Evolutionary conservation across 192 early-diverging fungal genomes (phyloP), one percentile per base, ranked within the genome.

Genomic region (Umbelopsis vinacea): DNA sequence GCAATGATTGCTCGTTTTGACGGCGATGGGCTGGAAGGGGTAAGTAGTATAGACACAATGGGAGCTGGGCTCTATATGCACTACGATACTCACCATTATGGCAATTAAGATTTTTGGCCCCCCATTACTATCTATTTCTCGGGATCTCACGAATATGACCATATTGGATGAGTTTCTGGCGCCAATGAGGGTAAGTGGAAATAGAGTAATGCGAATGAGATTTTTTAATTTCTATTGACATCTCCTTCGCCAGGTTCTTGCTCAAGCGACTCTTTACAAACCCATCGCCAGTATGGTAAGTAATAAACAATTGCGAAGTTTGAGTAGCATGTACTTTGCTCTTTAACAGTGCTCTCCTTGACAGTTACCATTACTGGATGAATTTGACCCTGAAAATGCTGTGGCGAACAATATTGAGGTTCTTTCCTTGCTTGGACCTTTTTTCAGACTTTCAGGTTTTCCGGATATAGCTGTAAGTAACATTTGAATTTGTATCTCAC

Each of bases 391-490:
- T 11, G 53, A 79, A 6, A 79, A 85, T 70, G 68, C 76, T 0
- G 80, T 76, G 8, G 88, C 91, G 0, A 77, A 77, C 26, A 82
- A 71, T 23, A 74, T 93, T 17, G 92, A 93, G 70, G 67, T 86
- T 4, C 53, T 85, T 12, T 88, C 91, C n/a, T 75, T 94, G 37
- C 79, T 96, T 0, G 94, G 94, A 3, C 92, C 90, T 11, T 93
- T 93, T 52, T 88, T 93, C 68, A 77, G 75, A 48, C 66, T 85
- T 0, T 84, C 82, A 48, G 86, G 73, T 35, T 90, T 89, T 45
- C 85, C 82, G 14, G 72, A 73, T 23, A 79, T 83, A 68, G 82
- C 80, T 67, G 79, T 84, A 76, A 74, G 82, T 66, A 43, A 43
- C 40, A 29, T 29, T 29, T 0, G 11, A 43, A 0, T 7, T 43